phyloP scores from a whole-genome alignment of 257 asterid species.

The Echium plantagineum region DNA sequence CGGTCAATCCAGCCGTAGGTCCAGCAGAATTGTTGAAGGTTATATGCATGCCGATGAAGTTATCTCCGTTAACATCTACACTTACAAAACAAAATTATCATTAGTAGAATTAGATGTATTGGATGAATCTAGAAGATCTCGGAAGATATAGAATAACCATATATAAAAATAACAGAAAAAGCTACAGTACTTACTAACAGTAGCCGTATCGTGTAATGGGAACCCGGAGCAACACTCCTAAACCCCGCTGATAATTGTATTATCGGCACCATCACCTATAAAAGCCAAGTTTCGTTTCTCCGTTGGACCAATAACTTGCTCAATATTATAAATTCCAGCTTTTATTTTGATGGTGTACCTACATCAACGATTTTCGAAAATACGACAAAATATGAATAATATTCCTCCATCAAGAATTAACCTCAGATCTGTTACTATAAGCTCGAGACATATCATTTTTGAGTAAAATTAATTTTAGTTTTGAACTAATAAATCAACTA shows the following conservation, averaged over 20 bases:
- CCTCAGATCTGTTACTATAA: no score
- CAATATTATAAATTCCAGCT: background rate
- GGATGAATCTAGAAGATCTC: no score
- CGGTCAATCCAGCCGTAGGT: background rate
- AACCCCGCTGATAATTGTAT: background rate
- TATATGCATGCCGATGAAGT: conserved; percentile 2
- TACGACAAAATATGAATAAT: no score
- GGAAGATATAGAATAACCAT: no score
- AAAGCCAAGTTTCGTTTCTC: conserved; percentile 6
- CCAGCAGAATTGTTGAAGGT: conserved; percentile 11
- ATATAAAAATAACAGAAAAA: no score
- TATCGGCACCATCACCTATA: conserved; percentile 9
- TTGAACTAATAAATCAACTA: no score
- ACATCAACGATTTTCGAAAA: no score
- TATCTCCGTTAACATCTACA: conserved; percentile 1
- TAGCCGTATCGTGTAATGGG: background rate
- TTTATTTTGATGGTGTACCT: background rate
- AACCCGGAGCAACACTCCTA: background rate
- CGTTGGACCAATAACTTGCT: background rate
- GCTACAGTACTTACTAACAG: conserved; percentile 3
- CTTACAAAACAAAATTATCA: background rate
- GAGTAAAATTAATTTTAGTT: no score
- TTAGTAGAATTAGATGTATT: background rate
- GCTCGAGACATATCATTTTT: no score
- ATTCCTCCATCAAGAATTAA: no score